Evolutionary conservation across 1,139 yeast genomes (phyloP).

Genomic region (Suhomyces bokatorum): DNA sequence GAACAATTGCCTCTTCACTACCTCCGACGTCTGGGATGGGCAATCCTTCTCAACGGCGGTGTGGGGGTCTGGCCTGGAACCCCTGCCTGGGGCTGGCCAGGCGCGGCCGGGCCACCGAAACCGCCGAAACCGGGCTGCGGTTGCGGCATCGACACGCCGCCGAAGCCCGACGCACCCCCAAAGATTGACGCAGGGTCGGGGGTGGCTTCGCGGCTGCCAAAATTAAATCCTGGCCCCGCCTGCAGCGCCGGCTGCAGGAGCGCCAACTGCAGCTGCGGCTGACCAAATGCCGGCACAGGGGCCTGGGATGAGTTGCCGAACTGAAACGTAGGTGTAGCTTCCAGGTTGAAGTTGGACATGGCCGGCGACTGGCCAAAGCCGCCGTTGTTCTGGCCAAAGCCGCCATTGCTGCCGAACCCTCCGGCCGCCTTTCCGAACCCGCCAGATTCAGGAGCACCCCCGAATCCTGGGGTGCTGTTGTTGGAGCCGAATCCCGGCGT

Average conservation of each 20-base stretch:
- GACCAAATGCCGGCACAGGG: slow-evolving; percentile 16
- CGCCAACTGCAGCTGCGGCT: slow-evolving; percentile 8
- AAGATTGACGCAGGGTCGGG: slow-evolving; percentile 33
- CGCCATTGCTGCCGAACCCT: not conserved
- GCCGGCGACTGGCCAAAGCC: slow-evolving; percentile 4
- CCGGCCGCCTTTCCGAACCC: not conserved
- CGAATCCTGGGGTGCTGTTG: slow-evolving; percentile 1
- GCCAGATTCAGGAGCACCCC: too few relatives aligned
- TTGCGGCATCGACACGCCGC: slow-evolving; percentile 10
- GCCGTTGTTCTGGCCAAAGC: not conserved
- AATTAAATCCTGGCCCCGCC: slow-evolving; percentile 9
- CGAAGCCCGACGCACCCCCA: slow-evolving; percentile 11
- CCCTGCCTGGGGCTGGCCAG: not conserved
- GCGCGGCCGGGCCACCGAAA: not conserved
- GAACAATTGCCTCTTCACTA: not conserved
- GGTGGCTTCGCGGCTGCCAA: slow-evolving; percentile 25
- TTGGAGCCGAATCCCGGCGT: slow-evolving; percentile 2
- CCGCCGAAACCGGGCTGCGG: slow-evolving; percentile 11
- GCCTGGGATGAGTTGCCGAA: slow-evolving; percentile 13
- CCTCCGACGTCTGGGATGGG: slow-evolving; percentile 22
- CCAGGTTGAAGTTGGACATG: slow-evolving; percentile 3
- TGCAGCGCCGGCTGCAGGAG: slow-evolving; percentile 1
- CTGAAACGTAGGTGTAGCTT: slow-evolving; percentile 14
- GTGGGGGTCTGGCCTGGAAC: slow-evolving; percentile 12
- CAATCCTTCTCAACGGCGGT: slow-evolving; percentile 17